Conservation (phyloP, 208 protist species). For the Leishmania martiniquensis region DNA sequence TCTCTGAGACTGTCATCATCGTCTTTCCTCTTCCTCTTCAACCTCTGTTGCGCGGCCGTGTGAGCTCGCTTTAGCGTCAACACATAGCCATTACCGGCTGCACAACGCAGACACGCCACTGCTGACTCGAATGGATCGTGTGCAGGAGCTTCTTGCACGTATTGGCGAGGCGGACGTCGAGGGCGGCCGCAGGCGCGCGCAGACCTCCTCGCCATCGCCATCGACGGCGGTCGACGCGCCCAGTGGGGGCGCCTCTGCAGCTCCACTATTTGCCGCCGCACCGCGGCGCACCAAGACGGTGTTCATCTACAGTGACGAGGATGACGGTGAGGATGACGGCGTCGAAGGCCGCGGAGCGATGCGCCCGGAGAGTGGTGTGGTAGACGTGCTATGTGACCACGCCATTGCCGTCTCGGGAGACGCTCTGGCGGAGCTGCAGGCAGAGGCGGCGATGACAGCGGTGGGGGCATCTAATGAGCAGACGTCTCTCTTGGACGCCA, state of each 20-base stretch:
- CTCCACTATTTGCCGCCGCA: neutral
- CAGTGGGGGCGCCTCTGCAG: neutral
- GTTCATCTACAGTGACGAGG: constrained; percentile 83
- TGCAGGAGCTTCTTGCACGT: constrained; percentile 16
- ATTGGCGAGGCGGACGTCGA: constrained; percentile 10
- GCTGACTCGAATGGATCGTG: constrained; percentile 26
- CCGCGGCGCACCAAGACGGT: constrained; percentile 54
- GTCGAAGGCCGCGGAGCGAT: neutral
- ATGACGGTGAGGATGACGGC: constrained; percentile 62
- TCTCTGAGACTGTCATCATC: neutral
- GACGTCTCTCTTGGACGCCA: neutral
- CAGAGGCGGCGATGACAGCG: constrained; percentile 21
- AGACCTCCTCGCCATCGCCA: too few species aligned
- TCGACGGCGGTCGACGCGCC: neutral
- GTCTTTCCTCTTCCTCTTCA: neutral
- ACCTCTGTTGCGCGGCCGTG: neutral
- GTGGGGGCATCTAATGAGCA: neutral
- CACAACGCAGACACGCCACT: neutral
- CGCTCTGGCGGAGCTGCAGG: constrained; percentile 38
- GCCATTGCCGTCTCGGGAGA: constrained; percentile 33
- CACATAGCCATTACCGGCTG: neutral
- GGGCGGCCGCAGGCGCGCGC: neutral
- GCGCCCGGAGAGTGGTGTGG: neutral
- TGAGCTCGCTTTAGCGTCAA: neutral
- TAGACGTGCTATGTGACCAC: constrained; percentile 13